Evolutionary conservation across 2,329 filamentous ascomycete genomes (phyloP), one percentile per base, ranked within the genome.

Genomic region (Mycocentrospora acerina): DNA sequence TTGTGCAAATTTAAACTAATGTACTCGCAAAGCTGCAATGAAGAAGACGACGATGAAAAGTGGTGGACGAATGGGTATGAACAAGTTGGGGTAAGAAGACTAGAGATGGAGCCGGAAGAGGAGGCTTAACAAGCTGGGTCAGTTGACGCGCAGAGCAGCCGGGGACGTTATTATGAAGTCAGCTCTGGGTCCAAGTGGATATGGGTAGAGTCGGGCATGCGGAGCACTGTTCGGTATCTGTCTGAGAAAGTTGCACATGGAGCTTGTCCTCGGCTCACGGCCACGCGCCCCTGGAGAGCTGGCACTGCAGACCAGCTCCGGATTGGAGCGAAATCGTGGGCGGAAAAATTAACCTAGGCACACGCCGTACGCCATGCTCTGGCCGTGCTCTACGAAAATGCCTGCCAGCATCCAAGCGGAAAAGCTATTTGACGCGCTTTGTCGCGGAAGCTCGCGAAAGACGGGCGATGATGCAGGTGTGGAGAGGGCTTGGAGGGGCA

Each of bases 191-290:
- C 53, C 46, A 52, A 48, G 55, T 65, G 64, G 64, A 22, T 22
- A 22, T 6, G 19, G 19, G 56, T 67, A 67, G 55, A 62, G 47
- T 61, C 64, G 64, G 62, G 49, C 60, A 57, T 51, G 57, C 61
- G 61, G 62, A 62, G 52, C 50, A 55, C 42, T 43, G 42, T 54
- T 60, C 58, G 62, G 56, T 57, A 60, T 59, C 53, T 53, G 53
- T 52, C 59, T 62, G 52, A 42, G n/a, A 31, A 22, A 53, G 39
- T 35, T 35, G 40, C 35, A 48, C 44, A 53, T 48, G 40, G 29
- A 42, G 37, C 41, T 42, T 39, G 44, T 50, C 64, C 64, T 65
- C 62, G 64, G 64, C 61, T 59, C 62, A 61, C 53, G 51, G 31
- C 40, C 29, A 26, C n/a, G n/a, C n/a, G n/a, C n/a, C n/a, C n/a